Evolutionary conservation across 1,284 basidiomycete genomes (phyloP), one percentile per base, ranked within the genome.

Genomic region (Anthracocystis walkeri): DNA sequence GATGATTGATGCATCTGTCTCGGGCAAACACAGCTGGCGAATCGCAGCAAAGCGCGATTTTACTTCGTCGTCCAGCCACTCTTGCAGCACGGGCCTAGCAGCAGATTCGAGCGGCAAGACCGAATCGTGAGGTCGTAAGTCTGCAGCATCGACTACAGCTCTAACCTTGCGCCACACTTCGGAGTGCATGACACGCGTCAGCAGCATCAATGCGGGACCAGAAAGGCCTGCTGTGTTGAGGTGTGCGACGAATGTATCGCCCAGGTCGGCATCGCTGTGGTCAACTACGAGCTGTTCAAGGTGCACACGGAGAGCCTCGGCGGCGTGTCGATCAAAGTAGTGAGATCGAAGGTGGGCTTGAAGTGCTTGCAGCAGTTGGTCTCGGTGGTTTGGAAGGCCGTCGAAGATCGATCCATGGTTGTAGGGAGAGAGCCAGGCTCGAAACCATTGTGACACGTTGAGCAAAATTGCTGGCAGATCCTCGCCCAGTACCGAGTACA

Each of bases 161-260:
- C 58, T 16, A 7, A 76, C 74, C 44, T 76, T 76, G 48, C 69
- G 68, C 2, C 50, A 48, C 21, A 76, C 61, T 35, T 76, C 65
- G 33, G 44, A 31, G n/a, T 69, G 65, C 48, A 76, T 45, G 18
- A 66, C 65, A 7, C 59, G 58, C 8, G 61, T 63, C n/a, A 73
- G 48, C 41, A 73, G 45, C n/a, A 56, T 62, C 61, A 72, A 35
- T 23, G 62, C 55, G 3, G 58, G 52, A 4, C 46, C 35, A 3
- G 69, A 50, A 12, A 76, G 59, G 16, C 74, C 74, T 14, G 63
- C 56, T 0, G 7, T 21, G 16, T 46, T 29, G 48, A 75, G 49
- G 49, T 64, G 70, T 2, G 60, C 60, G 3, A 62, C 62, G 23
- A 71, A 71, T 2, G 55, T 62, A 7, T 51, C 25, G 21, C 31